phyloP scores from a whole-genome alignment of 1,284 basidiomycete species.

The Malassezia cuniculi region DNA sequence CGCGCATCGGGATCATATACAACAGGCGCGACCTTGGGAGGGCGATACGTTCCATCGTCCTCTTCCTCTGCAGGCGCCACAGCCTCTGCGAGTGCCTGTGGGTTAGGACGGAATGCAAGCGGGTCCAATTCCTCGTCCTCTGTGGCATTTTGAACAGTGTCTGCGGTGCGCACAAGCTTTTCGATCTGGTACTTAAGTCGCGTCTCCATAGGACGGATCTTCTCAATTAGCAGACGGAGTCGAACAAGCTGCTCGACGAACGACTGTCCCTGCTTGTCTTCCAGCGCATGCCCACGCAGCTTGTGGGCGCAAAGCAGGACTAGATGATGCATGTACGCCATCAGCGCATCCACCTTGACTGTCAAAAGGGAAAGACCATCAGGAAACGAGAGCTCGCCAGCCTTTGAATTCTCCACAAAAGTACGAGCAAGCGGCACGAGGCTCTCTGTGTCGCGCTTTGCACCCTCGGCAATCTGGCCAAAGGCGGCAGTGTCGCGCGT shows the following conservation, averaged over 20 bases:
- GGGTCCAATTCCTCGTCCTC: conserved; percentile 54
- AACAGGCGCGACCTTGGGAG: conserved; percentile 80
- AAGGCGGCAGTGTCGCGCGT: too few species aligned
- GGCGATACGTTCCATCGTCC: conserved; percentile 62
- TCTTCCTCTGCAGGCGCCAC: conserved; percentile 1
- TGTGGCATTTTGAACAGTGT: conserved; percentile 44
- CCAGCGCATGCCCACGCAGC: conserved; percentile 23
- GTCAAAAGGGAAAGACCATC: conserved; percentile 80
- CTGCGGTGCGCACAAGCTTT: conserved; percentile 51
- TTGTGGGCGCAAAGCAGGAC: conserved; percentile 49
- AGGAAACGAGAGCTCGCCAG: conserved; percentile 18
- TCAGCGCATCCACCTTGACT: conserved; percentile 69
- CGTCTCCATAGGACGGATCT: conserved; percentile 56
- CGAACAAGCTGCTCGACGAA: conserved; percentile 28
- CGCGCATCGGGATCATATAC: conserved; percentile 63
- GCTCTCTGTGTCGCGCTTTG: not conserved
- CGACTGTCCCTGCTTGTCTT: conserved; percentile 4
- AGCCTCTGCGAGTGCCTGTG: conserved; percentile 40
- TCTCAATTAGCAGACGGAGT: conserved; percentile 45
- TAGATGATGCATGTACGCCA: conserved; percentile 78
- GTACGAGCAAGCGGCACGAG: not conserved
- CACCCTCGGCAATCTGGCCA: too few species aligned
- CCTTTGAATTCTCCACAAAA: conserved; percentile 6
- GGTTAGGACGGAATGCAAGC: conserved; percentile 79
- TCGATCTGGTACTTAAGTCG: conserved; percentile 90